Conservation (phyloP, 768 basidiomycete species). For the Lactarius vividus region DNA sequence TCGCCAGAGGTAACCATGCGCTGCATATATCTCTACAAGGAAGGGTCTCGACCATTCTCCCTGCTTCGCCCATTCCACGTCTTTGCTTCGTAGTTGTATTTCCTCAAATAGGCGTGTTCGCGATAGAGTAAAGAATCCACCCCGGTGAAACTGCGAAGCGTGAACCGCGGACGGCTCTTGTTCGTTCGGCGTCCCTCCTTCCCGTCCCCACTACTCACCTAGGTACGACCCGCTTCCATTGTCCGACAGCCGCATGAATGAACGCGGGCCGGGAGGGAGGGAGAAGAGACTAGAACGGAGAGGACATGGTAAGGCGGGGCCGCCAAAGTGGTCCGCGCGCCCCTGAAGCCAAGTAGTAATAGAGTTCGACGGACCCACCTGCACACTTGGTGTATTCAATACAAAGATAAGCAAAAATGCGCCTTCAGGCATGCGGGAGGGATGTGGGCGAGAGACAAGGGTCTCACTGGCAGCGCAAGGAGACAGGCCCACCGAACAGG, state of each 20-base stretch:
- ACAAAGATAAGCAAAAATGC: not conserved
- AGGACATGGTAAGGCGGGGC: not conserved
- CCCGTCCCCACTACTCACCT: not conserved
- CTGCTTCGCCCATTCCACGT: not conserved
- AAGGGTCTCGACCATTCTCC: not conserved
- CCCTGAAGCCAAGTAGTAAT: not conserved
- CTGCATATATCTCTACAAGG: not conserved
- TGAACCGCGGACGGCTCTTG: not conserved
- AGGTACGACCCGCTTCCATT: not conserved
- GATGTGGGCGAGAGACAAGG: not conserved
- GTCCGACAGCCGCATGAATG: slow-evolving; percentile 7
- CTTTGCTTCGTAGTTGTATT: not conserved
- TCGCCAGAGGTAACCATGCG: slow-evolving; percentile 4
- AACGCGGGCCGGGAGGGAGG: not conserved
- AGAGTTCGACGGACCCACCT: not conserved
- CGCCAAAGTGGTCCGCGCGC: not conserved
- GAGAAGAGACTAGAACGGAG: not conserved
- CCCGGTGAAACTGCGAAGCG: not conserved
- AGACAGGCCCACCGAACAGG: not conserved
- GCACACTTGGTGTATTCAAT: not conserved
- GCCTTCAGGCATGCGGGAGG: not conserved
- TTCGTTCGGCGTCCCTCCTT: slow-evolving; percentile 3
- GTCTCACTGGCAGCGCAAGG: not conserved
- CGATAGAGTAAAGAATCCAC: not conserved
- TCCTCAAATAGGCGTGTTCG: slow-evolving; percentile 6